These are phyloP conservation scores for Isabelozyma gotoi DNA, from an alignment of 805 yeast species.

Conservation along the genomic window DNA sequence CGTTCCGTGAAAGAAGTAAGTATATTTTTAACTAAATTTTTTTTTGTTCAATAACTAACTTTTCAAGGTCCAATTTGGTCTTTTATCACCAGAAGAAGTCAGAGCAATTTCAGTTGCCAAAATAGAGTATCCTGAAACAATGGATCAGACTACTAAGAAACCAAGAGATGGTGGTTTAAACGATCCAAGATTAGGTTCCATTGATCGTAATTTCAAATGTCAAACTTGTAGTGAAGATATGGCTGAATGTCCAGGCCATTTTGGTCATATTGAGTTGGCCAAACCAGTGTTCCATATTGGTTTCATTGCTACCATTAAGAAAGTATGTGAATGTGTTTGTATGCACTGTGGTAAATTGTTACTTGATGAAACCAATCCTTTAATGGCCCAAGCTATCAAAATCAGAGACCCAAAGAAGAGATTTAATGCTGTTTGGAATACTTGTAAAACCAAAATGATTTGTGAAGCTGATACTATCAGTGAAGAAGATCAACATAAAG, in stretches of 20 bases:
- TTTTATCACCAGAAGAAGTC: slow-evolving; percentile 92
- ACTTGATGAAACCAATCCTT: slow-evolving; percentile 77
- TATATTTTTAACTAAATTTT: slow-evolving; percentile 7
- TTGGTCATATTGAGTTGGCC: slow-evolving; percentile 97
- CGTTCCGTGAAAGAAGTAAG: slow-evolving; percentile 93
- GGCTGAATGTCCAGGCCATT: slow-evolving; percentile 99
- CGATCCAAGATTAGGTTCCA: slow-evolving; percentile 96
- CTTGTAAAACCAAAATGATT: slow-evolving; percentile 88
- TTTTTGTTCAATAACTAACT: not conserved
- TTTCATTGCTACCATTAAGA: slow-evolving; percentile 90
- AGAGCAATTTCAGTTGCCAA: slow-evolving; percentile 98
- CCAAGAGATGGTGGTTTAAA: slow-evolving; percentile 97
- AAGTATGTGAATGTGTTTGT: slow-evolving; percentile 94
- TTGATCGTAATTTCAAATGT: slow-evolving; percentile 95
- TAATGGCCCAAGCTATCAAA: slow-evolving; percentile 83
- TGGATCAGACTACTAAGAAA: slow-evolving; percentile 94
- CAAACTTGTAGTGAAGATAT: slow-evolving; percentile 99
- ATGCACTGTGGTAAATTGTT: slow-evolving; percentile 97
- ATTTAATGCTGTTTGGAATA: slow-evolving; percentile 94
- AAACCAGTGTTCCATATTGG: slow-evolving; percentile 99
- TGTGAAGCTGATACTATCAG: slow-evolving; percentile 87
- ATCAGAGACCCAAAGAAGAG: slow-evolving; percentile 94
- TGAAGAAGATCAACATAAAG: slow-evolving; percentile 49
- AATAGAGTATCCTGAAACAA: slow-evolving; percentile 98
- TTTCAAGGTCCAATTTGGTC: slow-evolving; percentile 84